Conservation (phyloP, 352 stramenopile species). For the Phytophthora hibernalis region DNA sequence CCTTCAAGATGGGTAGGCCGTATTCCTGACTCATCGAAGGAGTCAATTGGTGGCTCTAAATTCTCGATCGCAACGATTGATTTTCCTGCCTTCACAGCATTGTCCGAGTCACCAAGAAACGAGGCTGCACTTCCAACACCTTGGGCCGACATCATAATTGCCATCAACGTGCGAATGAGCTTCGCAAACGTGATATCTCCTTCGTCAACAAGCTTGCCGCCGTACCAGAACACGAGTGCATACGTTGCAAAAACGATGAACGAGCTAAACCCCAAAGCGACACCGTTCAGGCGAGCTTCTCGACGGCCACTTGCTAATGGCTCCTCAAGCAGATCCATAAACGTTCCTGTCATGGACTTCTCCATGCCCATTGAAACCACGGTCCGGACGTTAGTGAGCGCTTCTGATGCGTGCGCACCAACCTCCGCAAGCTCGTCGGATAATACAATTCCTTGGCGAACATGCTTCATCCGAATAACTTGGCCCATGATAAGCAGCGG, state of each 20-base stretch:
- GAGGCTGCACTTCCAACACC: slow-evolving; percentile 36
- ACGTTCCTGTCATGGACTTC: slow-evolving; percentile 27
- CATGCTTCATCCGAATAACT: slow-evolving; percentile 40
- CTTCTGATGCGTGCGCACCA: slow-evolving; percentile 52
- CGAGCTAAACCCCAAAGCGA: slow-evolving; percentile 74
- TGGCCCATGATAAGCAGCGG: slow-evolving; percentile 62
- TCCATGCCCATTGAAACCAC: slow-evolving; percentile 50
- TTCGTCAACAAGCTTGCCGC: slow-evolving; percentile 46
- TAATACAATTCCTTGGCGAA: slow-evolving; percentile 26
- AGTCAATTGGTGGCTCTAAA: slow-evolving; percentile 27
- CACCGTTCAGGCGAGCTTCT: slow-evolving; percentile 45
- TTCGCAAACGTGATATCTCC: slow-evolving; percentile 50
- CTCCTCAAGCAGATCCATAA: slow-evolving; percentile 31
- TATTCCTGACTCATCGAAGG: slow-evolving; percentile 25
- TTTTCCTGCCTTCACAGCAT: too few species aligned
- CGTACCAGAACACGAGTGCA: slow-evolving; percentile 68
- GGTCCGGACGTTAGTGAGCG: slow-evolving; percentile 51
- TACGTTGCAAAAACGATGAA: slow-evolving; percentile 56
- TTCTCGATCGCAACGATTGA: slow-evolving; percentile 42
- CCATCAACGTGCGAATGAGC: slow-evolving; percentile 56
- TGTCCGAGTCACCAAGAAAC: too few species aligned
- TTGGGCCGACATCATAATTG: slow-evolving; percentile 51
- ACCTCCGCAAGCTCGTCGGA: slow-evolving; percentile 34
- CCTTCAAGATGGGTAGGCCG: slow-evolving; percentile 7
- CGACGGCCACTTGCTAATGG: slow-evolving; percentile 31